Base-by-base conservation (phyloP, 768 basidiomycete species). In the Suillus lakei region DNA sequence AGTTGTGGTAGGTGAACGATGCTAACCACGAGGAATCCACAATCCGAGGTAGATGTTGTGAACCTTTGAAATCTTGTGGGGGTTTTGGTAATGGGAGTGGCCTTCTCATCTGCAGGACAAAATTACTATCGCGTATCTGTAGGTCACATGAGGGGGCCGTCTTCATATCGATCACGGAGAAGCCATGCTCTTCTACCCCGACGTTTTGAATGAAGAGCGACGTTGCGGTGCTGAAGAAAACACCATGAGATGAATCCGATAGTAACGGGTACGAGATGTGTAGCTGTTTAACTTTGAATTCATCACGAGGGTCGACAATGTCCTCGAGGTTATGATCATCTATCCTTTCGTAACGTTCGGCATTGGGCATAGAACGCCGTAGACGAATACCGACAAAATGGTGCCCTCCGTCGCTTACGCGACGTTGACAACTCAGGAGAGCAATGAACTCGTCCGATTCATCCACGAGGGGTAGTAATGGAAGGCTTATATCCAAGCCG, bases 311-410 rank as follows among this genome's bases (percentile, higher is more conserved):
- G 39, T 41, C 58, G 18, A 59, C 15, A 6, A 59, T 41, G 18
- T 59, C 58, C 38, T 59, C 41, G 39, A 59, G 58, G 26, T 3
- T 41, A 21, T 59, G 58, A 21, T 10, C 10, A 41, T 39, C 41
- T 59, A 59, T 41, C 18, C 41, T 39, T 30, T 59, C 41, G 38
- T 41, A 59, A 30, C 58, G 58, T 59, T 59, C 58, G 18, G 58
- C 58, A 13, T 30, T 30, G 12, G 26, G 39, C 28, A 28, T 26
- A 26, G 58, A 41, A 4, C 23, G 39, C 26, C 26, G 26, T 30
- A 59, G 21, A 30, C 41, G 58, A 59, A 59, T 58, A 28, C 56
- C 56, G 9, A 58, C 18, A 18, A 39, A 28, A 9, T 5, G 36
- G 39, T 13, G 12, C 10, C 41, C n/a, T 59, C 58, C 39, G 10